Conservation (phyloP, 2,329 filamentous ascomycete species). For the Whalleya microplaca region DNA sequence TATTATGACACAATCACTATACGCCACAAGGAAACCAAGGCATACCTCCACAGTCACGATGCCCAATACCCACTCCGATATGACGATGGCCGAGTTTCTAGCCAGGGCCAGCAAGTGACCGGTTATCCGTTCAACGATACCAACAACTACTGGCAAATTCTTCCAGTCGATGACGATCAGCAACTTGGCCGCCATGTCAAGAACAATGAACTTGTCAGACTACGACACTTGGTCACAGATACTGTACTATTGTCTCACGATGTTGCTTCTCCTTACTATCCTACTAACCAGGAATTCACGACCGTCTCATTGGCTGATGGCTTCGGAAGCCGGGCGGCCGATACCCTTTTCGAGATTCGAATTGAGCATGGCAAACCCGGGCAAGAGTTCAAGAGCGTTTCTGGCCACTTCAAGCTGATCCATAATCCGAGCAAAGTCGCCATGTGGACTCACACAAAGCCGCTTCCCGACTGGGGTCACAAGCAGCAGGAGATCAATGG, state of each 20-base stretch:
- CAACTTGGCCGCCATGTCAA: conserved; percentile 67
- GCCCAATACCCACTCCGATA: conserved; percentile 92
- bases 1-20: conserved; percentile 90
- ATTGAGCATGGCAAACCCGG: conserved; percentile 82
- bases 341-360: conserved; percentile 90
- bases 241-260: conserved; percentile 90
- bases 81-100: conserved; percentile 95
- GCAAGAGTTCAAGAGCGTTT: conserved; percentile 87
- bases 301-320: conserved; percentile 75
- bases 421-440: conserved; percentile 95
- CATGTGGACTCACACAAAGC: conserved; percentile 97
- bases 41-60: conserved; percentile 90
- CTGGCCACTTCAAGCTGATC: conserved; percentile 93
- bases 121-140: conserved; percentile 98
- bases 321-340: conserved; percentile 74
- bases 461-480: conserved; percentile 95
- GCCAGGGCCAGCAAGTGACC: conserved; percentile 96
- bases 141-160: conserved; percentile 97
- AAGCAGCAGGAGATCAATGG: conserved; percentile 99
- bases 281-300: conserved; percentile 98
- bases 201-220: conserved; percentile 83
- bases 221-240: conserved; percentile 85
- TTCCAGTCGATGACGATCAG: conserved; percentile 68
- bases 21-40: conserved; percentile 96
- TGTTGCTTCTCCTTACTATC: conserved; percentile 93